Evolutionary conservation across 345 rosid species (phyloP).

Genomic region (Aquilaria yunnanensis): DNA sequence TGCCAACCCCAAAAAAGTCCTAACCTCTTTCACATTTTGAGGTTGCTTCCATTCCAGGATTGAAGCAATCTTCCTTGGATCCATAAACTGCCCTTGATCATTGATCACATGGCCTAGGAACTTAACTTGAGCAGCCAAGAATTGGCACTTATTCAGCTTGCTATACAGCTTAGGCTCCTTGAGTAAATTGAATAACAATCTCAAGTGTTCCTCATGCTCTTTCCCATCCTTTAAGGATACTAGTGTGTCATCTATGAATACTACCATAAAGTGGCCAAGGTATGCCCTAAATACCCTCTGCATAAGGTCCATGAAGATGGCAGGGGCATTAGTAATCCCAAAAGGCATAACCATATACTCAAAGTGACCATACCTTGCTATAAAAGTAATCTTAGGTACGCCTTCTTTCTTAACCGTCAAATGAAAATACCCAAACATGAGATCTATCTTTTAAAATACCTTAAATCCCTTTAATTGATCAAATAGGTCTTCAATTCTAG

Average conservation of each 20-base stretch:
- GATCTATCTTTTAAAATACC: background rate
- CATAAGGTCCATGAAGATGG: background rate
- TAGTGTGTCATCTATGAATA: no score
- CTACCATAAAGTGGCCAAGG: background rate
- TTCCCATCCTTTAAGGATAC: no score
- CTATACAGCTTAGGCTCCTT: background rate
- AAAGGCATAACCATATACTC: background rate
- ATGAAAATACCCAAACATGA: background rate
- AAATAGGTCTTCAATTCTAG: background rate
- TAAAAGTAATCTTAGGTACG: background rate
- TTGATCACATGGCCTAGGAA: background rate
- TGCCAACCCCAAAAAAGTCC: constrained; percentile 8
- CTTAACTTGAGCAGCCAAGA: background rate
- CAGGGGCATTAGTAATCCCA: background rate
- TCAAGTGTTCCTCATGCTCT: no score
- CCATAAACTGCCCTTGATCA: no score
- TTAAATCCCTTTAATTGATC: background rate
- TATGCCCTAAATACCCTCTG: background rate
- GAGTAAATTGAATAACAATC: background rate
- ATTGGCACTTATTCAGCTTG: background rate
- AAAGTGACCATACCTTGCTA: background rate
- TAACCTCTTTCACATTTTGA: background rate
- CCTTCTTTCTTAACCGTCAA: background rate
- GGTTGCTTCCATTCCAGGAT: background rate
- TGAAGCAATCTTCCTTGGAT: no score